These are phyloP conservation scores for Vigna angularis DNA, from an alignment of 306 rosid genomes.

Conservation along the genomic window DNA sequence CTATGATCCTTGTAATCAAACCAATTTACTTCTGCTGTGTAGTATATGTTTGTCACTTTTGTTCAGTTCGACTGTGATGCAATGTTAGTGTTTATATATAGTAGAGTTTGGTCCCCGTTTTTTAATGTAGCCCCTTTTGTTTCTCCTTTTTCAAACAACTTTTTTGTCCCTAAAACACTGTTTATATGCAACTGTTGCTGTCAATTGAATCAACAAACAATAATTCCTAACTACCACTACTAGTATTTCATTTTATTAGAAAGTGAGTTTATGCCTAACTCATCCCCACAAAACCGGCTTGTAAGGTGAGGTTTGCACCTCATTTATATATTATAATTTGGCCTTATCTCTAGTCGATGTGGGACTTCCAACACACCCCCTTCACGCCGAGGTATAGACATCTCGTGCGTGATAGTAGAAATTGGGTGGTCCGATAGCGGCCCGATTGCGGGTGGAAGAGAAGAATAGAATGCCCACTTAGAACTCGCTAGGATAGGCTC, in stretches of 20 bases:
- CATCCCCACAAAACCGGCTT: no score
- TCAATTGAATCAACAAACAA: background rate
- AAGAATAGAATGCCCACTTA: no score
- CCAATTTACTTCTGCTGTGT: slow-evolving; percentile 18
- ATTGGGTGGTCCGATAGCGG: no score
- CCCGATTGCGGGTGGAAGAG: no score
- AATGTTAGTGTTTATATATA: slow-evolving; percentile 5
- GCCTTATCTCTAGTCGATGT: no score
- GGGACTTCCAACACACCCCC: no score
- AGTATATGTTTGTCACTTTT: background rate
- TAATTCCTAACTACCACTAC: background rate
- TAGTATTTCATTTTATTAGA: slow-evolving; percentile 14
- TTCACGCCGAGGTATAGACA: no score
- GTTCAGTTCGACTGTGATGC: slow-evolving; percentile 25
- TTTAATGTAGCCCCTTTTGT: background rate
- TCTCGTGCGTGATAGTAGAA: no score
- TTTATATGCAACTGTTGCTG: background rate
- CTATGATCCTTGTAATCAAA: slow-evolving; percentile 44
- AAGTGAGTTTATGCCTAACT: no score
- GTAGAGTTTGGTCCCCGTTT: background rate
- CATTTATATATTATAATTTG: no score
- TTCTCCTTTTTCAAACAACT: slow-evolving; percentile 1
- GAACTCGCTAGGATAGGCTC: no score
- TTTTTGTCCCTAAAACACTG: background rate
- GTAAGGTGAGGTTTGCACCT: no score